A percentile compares a stretch with the other conserved stretches of the same genome.
Conservation (phyloP, 225 moss, liverwort and hornwort species). For the Climacium dendroides region DNA sequence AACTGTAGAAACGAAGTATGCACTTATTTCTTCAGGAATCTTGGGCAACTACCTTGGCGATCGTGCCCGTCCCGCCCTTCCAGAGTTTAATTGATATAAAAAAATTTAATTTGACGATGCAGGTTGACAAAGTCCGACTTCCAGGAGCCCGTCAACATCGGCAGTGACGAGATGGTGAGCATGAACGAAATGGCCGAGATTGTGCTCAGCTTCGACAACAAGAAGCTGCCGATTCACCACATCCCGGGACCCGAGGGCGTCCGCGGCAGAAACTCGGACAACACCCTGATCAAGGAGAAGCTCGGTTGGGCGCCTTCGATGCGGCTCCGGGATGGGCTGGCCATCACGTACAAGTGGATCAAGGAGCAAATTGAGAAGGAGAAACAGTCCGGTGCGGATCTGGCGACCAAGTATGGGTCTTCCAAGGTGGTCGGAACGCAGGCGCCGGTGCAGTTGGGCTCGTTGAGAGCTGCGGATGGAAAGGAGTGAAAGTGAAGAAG, state of each 20-base stretch:
- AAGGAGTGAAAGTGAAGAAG: slow-evolving; percentile 20
- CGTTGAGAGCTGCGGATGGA: slow-evolving; percentile 66
- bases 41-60: neutral
- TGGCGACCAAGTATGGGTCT: slow-evolving; percentile 44
- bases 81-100: neutral
- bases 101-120: neutral
- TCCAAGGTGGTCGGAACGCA: slow-evolving; percentile 92
- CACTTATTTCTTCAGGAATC: neutral
- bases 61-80: neutral
- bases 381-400: neutral
- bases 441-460: slow-evolving; percentile 77
- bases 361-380: slow-evolving; percentile 79
- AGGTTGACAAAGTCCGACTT: slow-evolving; percentile 89
- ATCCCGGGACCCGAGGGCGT: slow-evolving; percentile 77
- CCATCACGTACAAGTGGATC: slow-evolving; percentile 81
- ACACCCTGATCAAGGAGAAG: slow-evolving; percentile 75
- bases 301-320: slow-evolving; percentile 75
- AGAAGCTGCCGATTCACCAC: slow-evolving; percentile 58
- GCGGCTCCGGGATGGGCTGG: slow-evolving; percentile 66
- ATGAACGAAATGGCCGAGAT: slow-evolving; percentile 89
- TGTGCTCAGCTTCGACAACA: slow-evolving; percentile 50
- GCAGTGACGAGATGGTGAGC: slow-evolving; percentile 81
- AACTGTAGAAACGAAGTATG: neutral
- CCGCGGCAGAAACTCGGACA: slow-evolving; percentile 75
- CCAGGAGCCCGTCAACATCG: slow-evolving; percentile 73